phyloP scores from a whole-genome alignment of 495 filamentous ascomycete genomes.

The Neurospora hispaniola region DNA sequence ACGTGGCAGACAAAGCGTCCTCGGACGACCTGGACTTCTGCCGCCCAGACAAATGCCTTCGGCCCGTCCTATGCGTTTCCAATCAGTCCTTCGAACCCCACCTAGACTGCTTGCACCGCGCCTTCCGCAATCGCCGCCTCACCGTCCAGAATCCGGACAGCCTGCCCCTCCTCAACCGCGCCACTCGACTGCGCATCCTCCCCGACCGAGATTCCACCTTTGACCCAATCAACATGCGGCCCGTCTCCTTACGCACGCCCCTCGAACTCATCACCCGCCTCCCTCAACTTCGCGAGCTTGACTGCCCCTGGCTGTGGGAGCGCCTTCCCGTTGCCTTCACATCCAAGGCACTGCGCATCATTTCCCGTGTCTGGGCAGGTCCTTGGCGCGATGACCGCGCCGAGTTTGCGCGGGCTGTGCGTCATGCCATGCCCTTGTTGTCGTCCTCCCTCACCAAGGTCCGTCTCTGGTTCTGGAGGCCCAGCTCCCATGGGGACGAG shows the following conservation, averaged over 20 bases:
- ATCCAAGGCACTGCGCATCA: slow-evolving; percentile 9
- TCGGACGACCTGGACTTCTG: not conserved
- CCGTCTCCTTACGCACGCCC: slow-evolving; percentile 10
- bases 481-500: slow-evolving; percentile 4
- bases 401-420: slow-evolving; percentile 14
- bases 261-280: slow-evolving; percentile 14
- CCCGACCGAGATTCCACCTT: not conserved
- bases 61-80: not conserved
- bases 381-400: slow-evolving; percentile 18
- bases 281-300: slow-evolving; percentile 8
- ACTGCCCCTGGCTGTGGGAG: slow-evolving; percentile 20
- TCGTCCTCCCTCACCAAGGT: slow-evolving; percentile 10
- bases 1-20: not conserved
- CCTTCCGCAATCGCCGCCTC: slow-evolving; percentile 15
- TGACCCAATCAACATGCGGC: slow-evolving; percentile 5
- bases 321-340: slow-evolving; percentile 10
- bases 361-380: slow-evolving; percentile 16
- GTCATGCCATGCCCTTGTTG: slow-evolving; percentile 6
- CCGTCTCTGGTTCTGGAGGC: slow-evolving; percentile 18
- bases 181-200: slow-evolving; percentile 11
- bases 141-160: slow-evolving; percentile 9
- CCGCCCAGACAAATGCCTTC: not conserved
- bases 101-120: slow-evolving; percentile 14
- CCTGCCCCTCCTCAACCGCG: slow-evolving; percentile 9
- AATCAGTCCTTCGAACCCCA: slow-evolving; percentile 13